Conservation (phyloP, 176 grass and related monocot species). For the Carex pumila region DNA sequence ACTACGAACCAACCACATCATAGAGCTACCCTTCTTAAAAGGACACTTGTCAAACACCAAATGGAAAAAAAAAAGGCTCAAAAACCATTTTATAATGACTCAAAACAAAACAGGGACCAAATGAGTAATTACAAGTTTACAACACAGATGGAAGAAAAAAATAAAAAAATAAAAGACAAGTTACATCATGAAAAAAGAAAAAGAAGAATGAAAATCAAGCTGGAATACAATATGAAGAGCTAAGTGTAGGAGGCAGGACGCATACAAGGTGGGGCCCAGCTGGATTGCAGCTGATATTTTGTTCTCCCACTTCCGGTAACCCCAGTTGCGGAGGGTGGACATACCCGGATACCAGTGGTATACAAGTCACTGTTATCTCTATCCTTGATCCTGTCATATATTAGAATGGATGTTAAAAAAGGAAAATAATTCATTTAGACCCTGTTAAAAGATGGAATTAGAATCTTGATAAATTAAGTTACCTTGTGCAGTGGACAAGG, state of each 20-base stretch:
- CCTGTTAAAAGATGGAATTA: background rate
- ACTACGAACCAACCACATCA: background rate
- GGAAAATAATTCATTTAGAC: background rate
- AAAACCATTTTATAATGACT: background rate
- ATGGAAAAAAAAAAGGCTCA: background rate
- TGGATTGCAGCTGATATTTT: constrained; percentile 80
- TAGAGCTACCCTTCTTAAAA: background rate
- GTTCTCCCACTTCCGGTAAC: constrained; percentile 58
- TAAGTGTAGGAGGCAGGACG: constrained; percentile 77
- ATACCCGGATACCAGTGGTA: constrained; percentile 88
- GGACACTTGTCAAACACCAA: background rate
- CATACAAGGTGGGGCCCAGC: constrained; percentile 88
- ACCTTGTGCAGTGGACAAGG: constrained; percentile 61
- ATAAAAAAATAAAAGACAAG: background rate
- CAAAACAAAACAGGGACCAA: background rate
- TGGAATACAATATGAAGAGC: constrained; percentile 93
- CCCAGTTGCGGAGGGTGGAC: constrained; percentile 82
- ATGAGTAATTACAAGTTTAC: background rate
- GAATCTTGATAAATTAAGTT: background rate
- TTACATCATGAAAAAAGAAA: background rate
- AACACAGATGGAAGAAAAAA: background rate
- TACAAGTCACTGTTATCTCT: constrained; percentile 78
- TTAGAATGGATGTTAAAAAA: background rate
- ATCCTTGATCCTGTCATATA: constrained; percentile 68
- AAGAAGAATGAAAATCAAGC: constrained; percentile 34